Evolutionary conservation across 2,329 filamentous ascomycete species (phyloP).

Genomic region (Parastagonospora nodorum): DNA sequence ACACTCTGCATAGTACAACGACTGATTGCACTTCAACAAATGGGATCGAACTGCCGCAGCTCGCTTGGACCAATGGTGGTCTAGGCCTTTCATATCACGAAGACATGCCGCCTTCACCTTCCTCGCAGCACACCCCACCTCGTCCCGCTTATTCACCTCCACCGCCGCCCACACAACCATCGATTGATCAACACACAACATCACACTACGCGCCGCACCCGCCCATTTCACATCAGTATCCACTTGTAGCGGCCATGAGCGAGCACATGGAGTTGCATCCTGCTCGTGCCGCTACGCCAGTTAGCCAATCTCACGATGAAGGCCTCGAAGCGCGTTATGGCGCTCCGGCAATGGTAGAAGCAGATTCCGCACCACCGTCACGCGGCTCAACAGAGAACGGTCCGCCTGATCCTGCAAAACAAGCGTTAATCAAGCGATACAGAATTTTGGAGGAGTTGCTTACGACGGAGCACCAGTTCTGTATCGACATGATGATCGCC

Average conservation of each 20-base stretch:
- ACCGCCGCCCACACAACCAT: conserved; percentile 43
- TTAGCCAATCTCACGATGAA: conserved; percentile 22
- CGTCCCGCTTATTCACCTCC: conserved; percentile 56
- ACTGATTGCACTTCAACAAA: conserved; percentile 31
- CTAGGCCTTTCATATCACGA: conserved; percentile 53
- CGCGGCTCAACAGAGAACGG: conserved; percentile 18
- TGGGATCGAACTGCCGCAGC: conserved; percentile 42
- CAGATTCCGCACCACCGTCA: conserved; percentile 9
- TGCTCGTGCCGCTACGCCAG: conserved; percentile 26
- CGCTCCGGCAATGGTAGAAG: conserved; percentile 17
- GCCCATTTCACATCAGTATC: conserved; percentile 18
- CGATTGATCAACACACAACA: conserved; percentile 18
- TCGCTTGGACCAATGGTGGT: conserved; percentile 43
- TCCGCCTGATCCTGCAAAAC: conserved; percentile 28
- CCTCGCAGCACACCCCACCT: conserved; percentile 40
- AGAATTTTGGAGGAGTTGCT: conserved; percentile 90
- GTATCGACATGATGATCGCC: conserved; percentile 95
- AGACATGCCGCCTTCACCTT: conserved; percentile 31
- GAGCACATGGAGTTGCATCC: conserved; percentile 29
- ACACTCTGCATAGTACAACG: conserved; percentile 44
- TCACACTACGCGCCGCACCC: conserved; percentile 9
- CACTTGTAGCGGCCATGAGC: conserved; percentile 11
- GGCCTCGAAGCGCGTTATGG: conserved; percentile 25
- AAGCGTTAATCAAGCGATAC: conserved; percentile 72
- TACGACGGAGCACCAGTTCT: conserved; percentile 89